These are phyloP conservation scores for Salix dunnii DNA, from an alignment of 345 rosid species.

Conservation along the genomic window DNA sequence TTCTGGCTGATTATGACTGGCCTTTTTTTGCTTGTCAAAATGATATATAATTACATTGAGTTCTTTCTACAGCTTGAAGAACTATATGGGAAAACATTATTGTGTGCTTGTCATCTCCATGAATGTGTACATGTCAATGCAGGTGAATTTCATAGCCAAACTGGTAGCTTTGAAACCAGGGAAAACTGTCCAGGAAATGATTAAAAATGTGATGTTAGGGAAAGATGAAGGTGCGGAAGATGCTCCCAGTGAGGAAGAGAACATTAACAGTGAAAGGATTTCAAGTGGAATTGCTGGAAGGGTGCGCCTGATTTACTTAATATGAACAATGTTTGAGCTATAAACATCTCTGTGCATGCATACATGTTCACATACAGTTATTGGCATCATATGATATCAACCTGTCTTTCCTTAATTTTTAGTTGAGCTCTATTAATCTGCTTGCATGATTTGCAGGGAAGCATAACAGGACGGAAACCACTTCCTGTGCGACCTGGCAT, in stretches of 20 bases:
- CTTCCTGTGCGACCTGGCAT: constrained; percentile 93
- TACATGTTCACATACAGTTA: background rate
- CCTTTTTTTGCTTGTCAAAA: background rate
- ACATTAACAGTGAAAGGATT: constrained; percentile 21
- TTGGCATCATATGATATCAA: background rate
- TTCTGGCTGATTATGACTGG: background rate
- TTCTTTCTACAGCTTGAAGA: background rate
- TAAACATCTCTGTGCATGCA: background rate
- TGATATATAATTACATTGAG: background rate
- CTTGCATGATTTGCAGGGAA: constrained; percentile 48
- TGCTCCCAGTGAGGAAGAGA: constrained; percentile 36
- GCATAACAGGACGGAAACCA: constrained; percentile 70
- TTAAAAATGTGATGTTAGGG: constrained; percentile 84
- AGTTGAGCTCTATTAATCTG: constrained; percentile 6
- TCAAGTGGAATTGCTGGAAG: constrained; percentile 64
- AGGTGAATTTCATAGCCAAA: constrained; percentile 90
- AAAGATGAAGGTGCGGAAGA: constrained; percentile 88
- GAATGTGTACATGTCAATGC: constrained; percentile 15
- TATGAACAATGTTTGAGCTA: background rate
- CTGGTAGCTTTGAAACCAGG: constrained; percentile 87
- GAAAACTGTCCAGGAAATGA: constrained; percentile 67
- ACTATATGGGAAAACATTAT: background rate
- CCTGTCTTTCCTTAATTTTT: background rate
- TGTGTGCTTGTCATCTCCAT: background rate
- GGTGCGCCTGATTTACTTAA: constrained; percentile 34